Base-by-base conservation (phyloP, 805 yeast species). In the Candida montana region DNA sequence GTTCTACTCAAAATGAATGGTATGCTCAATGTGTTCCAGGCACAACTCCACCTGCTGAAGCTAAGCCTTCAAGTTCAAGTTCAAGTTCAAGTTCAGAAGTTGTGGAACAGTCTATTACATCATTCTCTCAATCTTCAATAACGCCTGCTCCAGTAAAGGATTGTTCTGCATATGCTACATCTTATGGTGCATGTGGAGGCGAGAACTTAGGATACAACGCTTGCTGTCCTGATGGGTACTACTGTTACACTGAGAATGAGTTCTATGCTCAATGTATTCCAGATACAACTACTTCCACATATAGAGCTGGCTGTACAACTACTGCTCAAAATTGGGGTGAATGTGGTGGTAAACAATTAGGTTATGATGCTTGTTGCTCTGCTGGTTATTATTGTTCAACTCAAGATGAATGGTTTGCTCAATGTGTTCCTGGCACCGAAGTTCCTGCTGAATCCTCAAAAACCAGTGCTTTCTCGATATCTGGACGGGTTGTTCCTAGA, bases 171-270 rank as follows among this genome's bases (percentile, higher is more conserved):
- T 16, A 34, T 8, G 21, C 39, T 15, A 3, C 45, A 31, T 28
- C 37, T 6, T 45, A 47, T 29, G 50, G 40, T 5, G 45, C 37
- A 17, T 47, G 55, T 44, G 55, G 53, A 35, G 52, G 52, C 33
- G 13, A 3, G 5, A 28, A 35, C 13, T 45, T 21, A 23, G 12
- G 27, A 7, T 48, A 47, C 13, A 33, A 45, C 11, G 26, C 42
- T 3, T 34, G 36, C 7, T 49, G 55, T 39, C 46, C 35, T 12
- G 18, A 18, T 16, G 50, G 45, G 10, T 39, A 35, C 15, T 18
- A 19, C 16, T 48, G 53, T 35, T 18, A 24, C 3, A 23, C 44
- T 18, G 27, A 13, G 16, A 47, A 45, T 34, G 42, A 35, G 3
- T 48, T 18, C 21, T 50, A 45, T 28, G 31, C 40, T 26, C 49